Conservation (phyloP, 1,284 basidiomycete species). For the Fomitopsis schrenkii region DNA sequence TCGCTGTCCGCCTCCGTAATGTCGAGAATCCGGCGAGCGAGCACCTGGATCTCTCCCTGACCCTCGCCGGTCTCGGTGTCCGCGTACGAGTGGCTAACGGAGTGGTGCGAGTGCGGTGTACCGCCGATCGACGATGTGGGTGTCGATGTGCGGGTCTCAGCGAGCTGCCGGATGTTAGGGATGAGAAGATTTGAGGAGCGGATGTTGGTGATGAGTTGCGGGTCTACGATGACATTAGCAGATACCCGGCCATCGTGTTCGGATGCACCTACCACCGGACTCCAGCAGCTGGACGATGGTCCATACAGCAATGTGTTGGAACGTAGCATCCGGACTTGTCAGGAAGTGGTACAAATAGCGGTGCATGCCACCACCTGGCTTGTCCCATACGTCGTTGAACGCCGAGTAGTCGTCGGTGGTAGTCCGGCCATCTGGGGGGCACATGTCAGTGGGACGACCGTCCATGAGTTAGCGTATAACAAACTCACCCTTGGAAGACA, state of each 20-base stretch:
- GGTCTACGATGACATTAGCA: slow-evolving; percentile 44
- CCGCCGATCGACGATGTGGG: slow-evolving; percentile 66
- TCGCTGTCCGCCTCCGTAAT: slow-evolving; percentile 75
- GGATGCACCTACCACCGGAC: slow-evolving; percentile 65
- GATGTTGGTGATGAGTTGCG: slow-evolving; percentile 87
- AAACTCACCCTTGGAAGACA: slow-evolving; percentile 86
- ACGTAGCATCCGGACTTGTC: slow-evolving; percentile 93
- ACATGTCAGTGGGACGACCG: slow-evolving; percentile 1
- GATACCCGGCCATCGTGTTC: neutral
- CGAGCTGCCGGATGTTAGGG: slow-evolving; percentile 81
- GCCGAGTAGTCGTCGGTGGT: slow-evolving; percentile 94
- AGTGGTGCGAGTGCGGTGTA: slow-evolving; percentile 71
- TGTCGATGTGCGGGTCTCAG: slow-evolving; percentile 68
- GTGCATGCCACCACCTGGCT: slow-evolving; percentile 96
- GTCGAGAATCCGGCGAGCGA: slow-evolving; percentile 83
- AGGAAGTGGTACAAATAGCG: slow-evolving; percentile 94
- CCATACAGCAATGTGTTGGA: slow-evolving; percentile 99
- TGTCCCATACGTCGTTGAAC: slow-evolving; percentile 98
- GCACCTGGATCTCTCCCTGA: slow-evolving; percentile 82
- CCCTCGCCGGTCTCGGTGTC: slow-evolving; percentile 83
- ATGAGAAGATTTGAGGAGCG: slow-evolving; percentile 78
- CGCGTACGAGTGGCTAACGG: slow-evolving; percentile 63
- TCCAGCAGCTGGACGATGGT: slow-evolving; percentile 97
- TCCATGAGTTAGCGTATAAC: neutral
- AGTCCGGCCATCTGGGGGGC: slow-evolving; percentile 67